A percentile compares a stretch with the other conserved stretches of the same genome.
Evolutionary conservation across 1,284 basidiomycete genomes (phyloP).

Genomic region (Veloboletus limbatus): DNA sequence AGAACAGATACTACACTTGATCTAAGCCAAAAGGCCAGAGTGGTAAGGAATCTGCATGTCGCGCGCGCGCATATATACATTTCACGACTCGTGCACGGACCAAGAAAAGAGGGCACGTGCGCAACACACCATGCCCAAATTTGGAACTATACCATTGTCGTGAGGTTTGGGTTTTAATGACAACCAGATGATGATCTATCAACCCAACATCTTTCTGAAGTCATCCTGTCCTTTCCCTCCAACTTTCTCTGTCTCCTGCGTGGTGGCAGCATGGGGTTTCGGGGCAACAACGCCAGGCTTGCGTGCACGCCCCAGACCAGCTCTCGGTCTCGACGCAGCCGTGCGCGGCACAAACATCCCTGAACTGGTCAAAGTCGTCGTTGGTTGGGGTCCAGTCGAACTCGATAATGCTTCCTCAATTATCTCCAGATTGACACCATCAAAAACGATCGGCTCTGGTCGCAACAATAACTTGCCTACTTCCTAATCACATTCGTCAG

Average conservation of each 20-base stretch:
- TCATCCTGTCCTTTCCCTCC: conserved; percentile 59
- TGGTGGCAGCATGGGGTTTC: conserved; percentile 17
- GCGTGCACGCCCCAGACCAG: conserved; percentile 60
- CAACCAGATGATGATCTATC: too few relatives aligned
- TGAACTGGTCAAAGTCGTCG: conserved; percentile 39
- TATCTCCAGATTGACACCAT: conserved; percentile 54
- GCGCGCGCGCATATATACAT: conserved; percentile 12
- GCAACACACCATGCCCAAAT: too few relatives aligned
- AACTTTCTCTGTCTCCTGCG: conserved; percentile 15
- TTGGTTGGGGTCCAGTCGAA: conserved; percentile 32
- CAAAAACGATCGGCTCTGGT: conserved; percentile 66
- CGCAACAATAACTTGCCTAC: conserved; percentile 73
- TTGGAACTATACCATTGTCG: too few relatives aligned
- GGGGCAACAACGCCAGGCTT: conserved; percentile 28
- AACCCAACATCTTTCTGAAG: conserved; percentile 71
- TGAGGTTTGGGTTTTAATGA: too few relatives aligned
- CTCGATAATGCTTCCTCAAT: conserved; percentile 48
- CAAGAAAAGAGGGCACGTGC: conserved; percentile 7
- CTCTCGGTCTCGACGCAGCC: conserved; percentile 62
- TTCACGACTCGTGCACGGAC: conserved; percentile 15
- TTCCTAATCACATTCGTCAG: conserved; percentile 48
- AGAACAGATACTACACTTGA: conserved; percentile 83
- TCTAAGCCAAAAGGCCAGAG: conserved; percentile 59
- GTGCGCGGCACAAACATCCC: conserved; percentile 64
- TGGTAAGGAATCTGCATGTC: conserved; percentile 13